A percentile compares a stretch with the other conserved stretches of the same genome.
Evolutionary conservation across 2,329 filamentous ascomycete species (phyloP).

Genomic region (Neofusicoccum sp.): DNA sequence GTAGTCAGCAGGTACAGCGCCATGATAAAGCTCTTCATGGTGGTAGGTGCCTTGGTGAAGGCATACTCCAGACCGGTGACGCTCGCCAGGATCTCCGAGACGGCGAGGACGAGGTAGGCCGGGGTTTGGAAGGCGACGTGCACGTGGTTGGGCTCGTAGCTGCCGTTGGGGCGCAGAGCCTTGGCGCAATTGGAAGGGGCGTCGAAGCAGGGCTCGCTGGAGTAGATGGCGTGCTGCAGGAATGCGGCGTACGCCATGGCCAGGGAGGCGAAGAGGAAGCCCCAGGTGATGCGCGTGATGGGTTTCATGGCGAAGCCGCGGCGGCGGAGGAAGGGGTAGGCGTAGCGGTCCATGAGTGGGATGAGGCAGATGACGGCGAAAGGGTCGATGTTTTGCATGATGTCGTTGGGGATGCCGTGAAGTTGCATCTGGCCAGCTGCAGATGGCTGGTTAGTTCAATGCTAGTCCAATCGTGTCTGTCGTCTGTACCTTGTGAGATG

Average conservation of each 20-base stretch:
- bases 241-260: slow-evolving; percentile 59
- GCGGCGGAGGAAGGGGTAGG: slow-evolving; percentile 49
- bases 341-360: slow-evolving; percentile 47
- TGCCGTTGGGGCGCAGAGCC: slow-evolving; percentile 31
- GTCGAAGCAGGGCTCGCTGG: slow-evolving; percentile 56
- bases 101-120: slow-evolving; percentile 49
- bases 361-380: slow-evolving; percentile 51
- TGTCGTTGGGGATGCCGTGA: slow-evolving; percentile 51
- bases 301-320: slow-evolving; percentile 48
- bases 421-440: slow-evolving; percentile 49
- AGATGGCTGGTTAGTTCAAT: not conserved
- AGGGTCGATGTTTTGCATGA: slow-evolving; percentile 52
- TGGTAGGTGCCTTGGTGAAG: slow-evolving; percentile 49
- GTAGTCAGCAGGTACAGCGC: slow-evolving; percentile 64
- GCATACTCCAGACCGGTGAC: slow-evolving; percentile 52
- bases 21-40: slow-evolving; percentile 54
- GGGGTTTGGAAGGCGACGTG: slow-evolving; percentile 51
- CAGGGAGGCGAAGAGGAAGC: slow-evolving; percentile 56
- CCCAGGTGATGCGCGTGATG: slow-evolving; percentile 57
- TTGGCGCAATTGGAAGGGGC: slow-evolving; percentile 42
- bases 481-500: slow-evolving; percentile 45
- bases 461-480: not conserved
- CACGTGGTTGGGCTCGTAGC: slow-evolving; percentile 43
- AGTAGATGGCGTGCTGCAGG: slow-evolving; percentile 60
- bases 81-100: slow-evolving; percentile 51